Base-by-base conservation (phyloP, 2,329 filamentous ascomycete genomes). In the Phaeosphaeria sp. region DNA sequence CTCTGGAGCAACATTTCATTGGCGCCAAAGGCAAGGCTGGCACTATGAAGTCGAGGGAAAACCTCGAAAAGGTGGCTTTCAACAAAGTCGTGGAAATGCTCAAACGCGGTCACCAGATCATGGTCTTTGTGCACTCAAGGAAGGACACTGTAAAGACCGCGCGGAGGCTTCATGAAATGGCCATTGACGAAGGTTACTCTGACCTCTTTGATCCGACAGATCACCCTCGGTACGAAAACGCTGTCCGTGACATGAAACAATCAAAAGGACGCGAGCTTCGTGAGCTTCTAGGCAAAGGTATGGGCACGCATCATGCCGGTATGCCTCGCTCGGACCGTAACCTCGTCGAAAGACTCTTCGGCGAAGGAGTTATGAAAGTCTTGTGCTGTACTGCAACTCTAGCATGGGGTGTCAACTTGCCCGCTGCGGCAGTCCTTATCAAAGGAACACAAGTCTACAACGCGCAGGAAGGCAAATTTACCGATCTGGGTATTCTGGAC, bases 401-500 rank as follows among this genome's bases (percentile, higher is more conserved):
- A 23, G 95, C 95, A 0, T 99, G 95, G 95, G 95, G 95, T 88
- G 94, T 99, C 73, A 99, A 99, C 77, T 86, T 99, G 77, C 95
- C 95, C 0, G 95, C 95, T 33, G 95, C 95, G 0, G 96, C 95
- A 0, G 95, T 99, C 50, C 86, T 99, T 52, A 99, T 99, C 84
- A 99, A 99, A 76, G 95, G 95, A 17, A 99, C 95, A 0, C 94
- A 98, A 72, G 87, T 99, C 0, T 99, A 99, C 79, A 98, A 93
- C 74, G 90, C 95, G 0, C 92, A 97, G 74, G 94, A 96, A 52
- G 95, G 95, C 77, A 97, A 96, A 77, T 98, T 97, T 67, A 90
- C 97, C 20, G 95, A 99, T 72, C 84, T 99, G 5, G 94, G 95
- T 2, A 99, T 99, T 64, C 84, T 99, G 1, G 95, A 99, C 75